phyloP scores from a whole-genome alignment of 805 yeast genomes.

The Yueomyces sp. region DNA sequence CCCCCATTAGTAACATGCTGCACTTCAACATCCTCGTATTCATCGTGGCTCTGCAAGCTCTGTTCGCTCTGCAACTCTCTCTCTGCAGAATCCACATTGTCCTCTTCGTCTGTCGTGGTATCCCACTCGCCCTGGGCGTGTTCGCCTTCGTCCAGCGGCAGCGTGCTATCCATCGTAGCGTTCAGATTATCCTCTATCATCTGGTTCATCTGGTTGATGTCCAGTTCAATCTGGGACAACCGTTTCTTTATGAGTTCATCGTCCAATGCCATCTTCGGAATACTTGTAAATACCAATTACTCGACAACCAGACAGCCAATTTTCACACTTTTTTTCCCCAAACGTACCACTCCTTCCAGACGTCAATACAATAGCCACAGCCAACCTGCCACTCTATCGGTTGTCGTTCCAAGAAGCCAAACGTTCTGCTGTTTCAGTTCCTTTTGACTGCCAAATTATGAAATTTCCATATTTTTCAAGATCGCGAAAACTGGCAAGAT shows the following conservation, averaged over 20 bases:
- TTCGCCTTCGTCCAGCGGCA: background rate
- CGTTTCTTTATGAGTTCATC: constrained; percentile 20
- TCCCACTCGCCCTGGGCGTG: background rate
- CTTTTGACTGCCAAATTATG: too few species aligned
- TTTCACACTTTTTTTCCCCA: too few species aligned
- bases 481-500: too few species aligned
- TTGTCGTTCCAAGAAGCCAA: too few species aligned
- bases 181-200: constrained; percentile 24
- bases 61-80: background rate
- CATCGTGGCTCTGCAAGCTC: too few species aligned
- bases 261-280: constrained; percentile 10
- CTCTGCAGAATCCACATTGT: background rate
- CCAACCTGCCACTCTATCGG: too few species aligned
- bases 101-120: background rate
- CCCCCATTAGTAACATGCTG: too few species aligned
- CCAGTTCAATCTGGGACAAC: constrained; percentile 23
- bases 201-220: constrained; percentile 23
- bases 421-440: too few species aligned
- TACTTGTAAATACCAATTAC: background rate
- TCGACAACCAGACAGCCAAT: background rate
- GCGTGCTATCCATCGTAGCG: constrained; percentile 1
- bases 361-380: too few species aligned
- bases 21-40: too few species aligned
- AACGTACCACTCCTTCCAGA: too few species aligned
- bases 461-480: too few species aligned